Base-by-base conservation (phyloP, 768 basidiomycete genomes). In the Hericium erinaceus region DNA sequence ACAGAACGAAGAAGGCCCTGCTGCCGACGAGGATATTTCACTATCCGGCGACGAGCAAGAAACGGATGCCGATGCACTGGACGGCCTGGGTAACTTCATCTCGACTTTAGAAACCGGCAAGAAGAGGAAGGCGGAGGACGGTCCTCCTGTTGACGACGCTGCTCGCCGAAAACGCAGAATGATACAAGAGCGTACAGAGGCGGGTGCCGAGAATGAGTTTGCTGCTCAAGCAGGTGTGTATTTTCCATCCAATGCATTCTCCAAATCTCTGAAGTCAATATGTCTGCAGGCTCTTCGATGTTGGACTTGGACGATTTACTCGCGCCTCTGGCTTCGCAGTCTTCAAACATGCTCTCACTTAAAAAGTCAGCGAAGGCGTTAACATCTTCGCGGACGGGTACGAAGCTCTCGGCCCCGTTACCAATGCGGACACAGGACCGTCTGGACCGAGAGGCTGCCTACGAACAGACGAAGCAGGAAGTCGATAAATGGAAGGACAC, bases 401-500 rank as follows among this genome's bases (percentile, higher is more conserved):
- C 87, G 0, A 61, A 54, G 5, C 76, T 95, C 6, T 73, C 91
- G 4, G 92, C 91, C 0, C 95, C 95, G 0, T 74, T 99, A 0
- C 92, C 92, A 9, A 84, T 86, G 20, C 81, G 93, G 37, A 81
- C 86, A 0, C 91, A 97, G 68, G 94, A 97, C 60, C 85, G 89
- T 48, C 74, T 98, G 0, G 92, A 97, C 63, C 85, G 95, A 52
- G 85, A 93, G 67, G 95, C 94, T 8, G 95, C 95, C 0, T 97
- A 95, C 67, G 93, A 94, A 65, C 81, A 89, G 70, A 98, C 95
- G 4, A 92, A 91, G 67, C 80, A 82, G 60, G 95, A 98, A 69
- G 87, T 95, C 2, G 83, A 89, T 61, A 97, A 95, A 74, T 98
- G 95, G 97, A 82, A 82, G 26, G 84, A 82, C 5, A 90, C 92